phyloP scores from a whole-genome alignment of 2,329 filamentous ascomycete genomes.

The Mycosphaerelloides madeirae region DNA sequence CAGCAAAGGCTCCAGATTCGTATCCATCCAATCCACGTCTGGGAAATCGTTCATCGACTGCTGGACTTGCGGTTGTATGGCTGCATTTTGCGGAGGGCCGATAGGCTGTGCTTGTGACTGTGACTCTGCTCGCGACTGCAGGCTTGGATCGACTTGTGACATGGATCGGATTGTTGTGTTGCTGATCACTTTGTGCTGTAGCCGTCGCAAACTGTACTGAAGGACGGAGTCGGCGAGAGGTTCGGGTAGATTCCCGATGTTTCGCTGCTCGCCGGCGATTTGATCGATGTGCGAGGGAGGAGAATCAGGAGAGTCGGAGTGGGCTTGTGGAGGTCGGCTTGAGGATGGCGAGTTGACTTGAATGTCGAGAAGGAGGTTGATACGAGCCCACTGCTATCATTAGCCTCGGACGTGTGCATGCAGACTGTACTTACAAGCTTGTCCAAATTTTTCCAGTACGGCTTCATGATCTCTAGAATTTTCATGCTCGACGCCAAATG shows the following conservation, averaged over 20 bases:
- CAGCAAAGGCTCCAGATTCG: no score
- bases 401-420: background rate
- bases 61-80: no score
- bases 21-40: no score
- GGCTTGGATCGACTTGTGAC: no score
- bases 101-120: no score
- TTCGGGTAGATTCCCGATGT: background rate
- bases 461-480: slow-evolving; percentile 3
- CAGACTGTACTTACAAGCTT: slow-evolving; percentile 1
- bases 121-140: no score
- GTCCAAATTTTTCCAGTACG: slow-evolving; percentile 1
- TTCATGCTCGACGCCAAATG: slow-evolving; percentile 2
- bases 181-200: background rate
- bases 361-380: background rate
- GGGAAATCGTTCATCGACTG: no score
- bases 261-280: background rate
- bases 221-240: slow-evolving; percentile 1
- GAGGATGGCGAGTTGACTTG: background rate
- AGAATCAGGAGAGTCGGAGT: background rate
- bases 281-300: background rate
- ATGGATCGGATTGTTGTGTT: no score
- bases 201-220: background rate
- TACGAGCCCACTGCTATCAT: background rate
- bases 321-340: background rate
- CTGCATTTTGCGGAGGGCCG: no score